Percentiles rank a stretch among this genome's conserved stretches.
Conservation (phyloP, 176 grass and related monocot species). For the Ensete glaucum region DNA sequence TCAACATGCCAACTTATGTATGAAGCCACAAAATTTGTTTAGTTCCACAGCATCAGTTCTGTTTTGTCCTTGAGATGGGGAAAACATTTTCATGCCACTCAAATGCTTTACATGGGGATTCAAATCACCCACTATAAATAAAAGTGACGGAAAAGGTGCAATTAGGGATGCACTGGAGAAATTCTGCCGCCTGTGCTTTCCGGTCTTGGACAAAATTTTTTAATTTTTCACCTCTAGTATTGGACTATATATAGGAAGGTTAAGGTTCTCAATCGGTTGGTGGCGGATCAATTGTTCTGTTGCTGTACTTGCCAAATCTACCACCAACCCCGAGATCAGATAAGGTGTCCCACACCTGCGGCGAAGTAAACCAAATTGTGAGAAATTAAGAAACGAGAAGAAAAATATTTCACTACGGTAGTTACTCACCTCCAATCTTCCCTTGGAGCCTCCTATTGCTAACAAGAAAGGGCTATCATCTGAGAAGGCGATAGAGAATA, state of each 20-base stretch:
- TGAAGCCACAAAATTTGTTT: no score
- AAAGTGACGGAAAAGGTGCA: no score
- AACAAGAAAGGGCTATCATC: conserved; percentile 52
- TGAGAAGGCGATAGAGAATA: conserved; percentile 52
- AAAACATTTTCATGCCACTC: no score
- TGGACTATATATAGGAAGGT: background rate
- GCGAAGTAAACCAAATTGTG: background rate
- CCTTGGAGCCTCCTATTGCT: conserved; percentile 63
- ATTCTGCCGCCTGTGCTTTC: no score
- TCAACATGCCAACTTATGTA: no score
- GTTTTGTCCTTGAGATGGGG: no score
- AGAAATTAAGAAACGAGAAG: background rate
- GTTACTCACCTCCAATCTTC: conserved; percentile 41
- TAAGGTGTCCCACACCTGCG: conserved; percentile 51
- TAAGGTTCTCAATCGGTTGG: conserved; percentile 3
- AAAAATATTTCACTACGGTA: background rate
- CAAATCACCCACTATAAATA: no score
- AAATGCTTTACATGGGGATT: no score
- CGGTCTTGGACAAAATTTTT: no score
- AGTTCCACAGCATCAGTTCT: no score
- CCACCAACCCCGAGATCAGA: conserved; percentile 26
- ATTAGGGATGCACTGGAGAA: no score
- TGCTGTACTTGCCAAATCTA: conserved; percentile 35
- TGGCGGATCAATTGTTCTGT: background rate
- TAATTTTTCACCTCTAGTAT: no score